phyloP scores from a whole-genome alignment of 2,329 filamentous ascomycete species.

The Bipolaris bicolor region DNA sequence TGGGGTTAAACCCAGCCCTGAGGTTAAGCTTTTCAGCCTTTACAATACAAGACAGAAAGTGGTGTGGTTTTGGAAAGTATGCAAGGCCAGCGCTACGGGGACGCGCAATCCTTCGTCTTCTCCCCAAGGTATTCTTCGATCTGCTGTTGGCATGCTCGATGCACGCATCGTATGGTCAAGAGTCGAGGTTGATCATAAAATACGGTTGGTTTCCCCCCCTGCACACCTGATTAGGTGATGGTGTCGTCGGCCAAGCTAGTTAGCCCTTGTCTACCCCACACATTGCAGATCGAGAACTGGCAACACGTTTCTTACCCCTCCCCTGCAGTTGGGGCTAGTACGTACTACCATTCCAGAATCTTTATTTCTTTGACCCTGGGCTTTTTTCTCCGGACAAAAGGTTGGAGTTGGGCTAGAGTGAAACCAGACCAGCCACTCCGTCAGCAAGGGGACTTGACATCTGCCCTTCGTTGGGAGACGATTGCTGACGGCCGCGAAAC shows the following conservation, averaged over 20 bases:
- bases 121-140: constrained; percentile 17
- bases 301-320: background rate
- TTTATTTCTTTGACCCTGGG: background rate
- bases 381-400: background rate
- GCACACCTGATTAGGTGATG: constrained; percentile 28
- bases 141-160: constrained; percentile 28
- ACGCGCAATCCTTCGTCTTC: constrained; percentile 24
- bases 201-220: background rate
- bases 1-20: background rate
- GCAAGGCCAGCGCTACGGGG: constrained; percentile 6
- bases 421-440: background rate
- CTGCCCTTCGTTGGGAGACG: background rate
- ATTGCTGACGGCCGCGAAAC: background rate
- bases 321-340: too few species aligned
- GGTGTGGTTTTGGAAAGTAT: too few species aligned
- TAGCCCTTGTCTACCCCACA: constrained; percentile 35
- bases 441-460: background rate
- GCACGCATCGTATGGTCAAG: constrained; percentile 27
- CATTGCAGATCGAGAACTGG: constrained; percentile 33
- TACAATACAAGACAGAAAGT: background rate
- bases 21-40: background rate
- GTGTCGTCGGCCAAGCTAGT: constrained; percentile 38
- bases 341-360: background rate
- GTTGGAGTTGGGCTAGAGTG: too few species aligned
- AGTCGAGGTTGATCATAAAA: constrained; percentile 9